Evolutionary conservation across 108 stramenopile species (phyloP).

Genomic region (Seminavis robusta): DNA sequence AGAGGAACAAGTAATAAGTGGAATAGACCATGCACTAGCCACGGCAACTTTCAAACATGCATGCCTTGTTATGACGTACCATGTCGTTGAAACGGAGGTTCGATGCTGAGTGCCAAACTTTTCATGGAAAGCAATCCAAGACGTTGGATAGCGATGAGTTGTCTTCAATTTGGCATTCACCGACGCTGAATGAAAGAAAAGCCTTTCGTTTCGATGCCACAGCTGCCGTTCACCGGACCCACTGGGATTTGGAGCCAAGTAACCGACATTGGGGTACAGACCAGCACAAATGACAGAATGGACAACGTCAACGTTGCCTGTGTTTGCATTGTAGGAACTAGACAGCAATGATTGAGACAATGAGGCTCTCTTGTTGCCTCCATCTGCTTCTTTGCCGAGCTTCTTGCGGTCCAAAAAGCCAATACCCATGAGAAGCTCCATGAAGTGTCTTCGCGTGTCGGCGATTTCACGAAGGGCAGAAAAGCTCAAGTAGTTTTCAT

Average conservation of each 20-base stretch:
- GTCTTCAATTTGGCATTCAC: conserved; percentile 37
- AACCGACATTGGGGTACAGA: conserved; percentile 89
- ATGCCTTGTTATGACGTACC: no score
- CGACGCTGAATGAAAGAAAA: conserved; percentile 62
- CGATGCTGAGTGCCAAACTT: conserved; percentile 68
- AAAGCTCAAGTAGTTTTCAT: conserved; percentile 69
- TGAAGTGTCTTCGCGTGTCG: conserved; percentile 71
- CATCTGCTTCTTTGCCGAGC: neutral
- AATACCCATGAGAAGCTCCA: conserved; percentile 70
- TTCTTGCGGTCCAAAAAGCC: conserved; percentile 59
- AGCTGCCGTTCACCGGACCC: conserved; percentile 7
- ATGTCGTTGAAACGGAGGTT: conserved; percentile 54
- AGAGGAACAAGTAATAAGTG: no score
- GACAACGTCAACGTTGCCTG: conserved; percentile 42
- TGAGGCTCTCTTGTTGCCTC: conserved; percentile 4
- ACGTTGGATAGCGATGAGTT: conserved; percentile 2
- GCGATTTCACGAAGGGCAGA: conserved; percentile 70
- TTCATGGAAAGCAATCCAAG: conserved; percentile 70
- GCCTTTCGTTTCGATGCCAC: conserved; percentile 44
- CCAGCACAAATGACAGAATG: conserved; percentile 91
- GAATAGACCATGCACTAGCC: no score
- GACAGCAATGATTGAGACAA: neutral
- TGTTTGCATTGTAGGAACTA: conserved; percentile 41
- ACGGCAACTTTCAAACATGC: no score
- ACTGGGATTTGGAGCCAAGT: conserved; percentile 27